A percentile compares a stretch with the other conserved stretches of the same genome.
phyloP scores from a whole-genome alignment of 1,139 yeast genomes.

The Pichia sp. region DNA sequence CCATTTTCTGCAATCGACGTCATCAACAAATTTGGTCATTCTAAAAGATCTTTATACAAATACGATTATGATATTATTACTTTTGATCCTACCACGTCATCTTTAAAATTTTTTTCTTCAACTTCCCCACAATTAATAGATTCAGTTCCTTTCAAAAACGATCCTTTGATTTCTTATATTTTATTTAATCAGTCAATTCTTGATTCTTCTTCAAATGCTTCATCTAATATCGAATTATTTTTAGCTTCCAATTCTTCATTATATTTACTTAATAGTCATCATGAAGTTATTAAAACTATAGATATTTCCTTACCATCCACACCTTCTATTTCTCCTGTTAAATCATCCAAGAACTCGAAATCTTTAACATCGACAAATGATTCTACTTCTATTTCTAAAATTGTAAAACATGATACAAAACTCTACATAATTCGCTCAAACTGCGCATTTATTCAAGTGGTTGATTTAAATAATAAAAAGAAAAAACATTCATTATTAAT shows the following conservation, averaged over 20 bases:
- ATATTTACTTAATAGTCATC: conserved; percentile 17
- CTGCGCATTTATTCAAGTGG: conserved; percentile 2
- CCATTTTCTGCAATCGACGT: conserved; percentile 19
- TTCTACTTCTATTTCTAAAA: conserved; percentile 2
- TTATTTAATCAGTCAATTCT: conserved; percentile 9
- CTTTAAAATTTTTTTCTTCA: conserved; percentile 25
- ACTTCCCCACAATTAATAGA: conserved; percentile 14
- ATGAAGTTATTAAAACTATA: conserved; percentile 9
- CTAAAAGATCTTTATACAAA: conserved; percentile 4
- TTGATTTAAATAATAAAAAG: conserved; percentile 3
- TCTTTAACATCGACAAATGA: background rate
- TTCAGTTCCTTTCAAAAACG: conserved; percentile 23
- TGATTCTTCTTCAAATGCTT: background rate
- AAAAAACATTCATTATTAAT: background rate
- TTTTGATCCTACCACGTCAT: conserved; percentile 19
- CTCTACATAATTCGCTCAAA: conserved; percentile 6
- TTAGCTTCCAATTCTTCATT: conserved; percentile 23
- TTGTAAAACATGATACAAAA: conserved; percentile 2
- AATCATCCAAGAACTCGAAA: no score
- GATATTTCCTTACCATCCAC: conserved; percentile 6
- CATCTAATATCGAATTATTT: conserved; percentile 10
- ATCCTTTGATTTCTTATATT: conserved; percentile 19
- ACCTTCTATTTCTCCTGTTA: background rate
- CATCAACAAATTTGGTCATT: conserved; percentile 3
- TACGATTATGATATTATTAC: conserved; percentile 13